Evolutionary conservation across 805 yeast genomes (phyloP), one percentile per base, ranked within the genome.

Genomic region (Yamadazyma sp.): DNA sequence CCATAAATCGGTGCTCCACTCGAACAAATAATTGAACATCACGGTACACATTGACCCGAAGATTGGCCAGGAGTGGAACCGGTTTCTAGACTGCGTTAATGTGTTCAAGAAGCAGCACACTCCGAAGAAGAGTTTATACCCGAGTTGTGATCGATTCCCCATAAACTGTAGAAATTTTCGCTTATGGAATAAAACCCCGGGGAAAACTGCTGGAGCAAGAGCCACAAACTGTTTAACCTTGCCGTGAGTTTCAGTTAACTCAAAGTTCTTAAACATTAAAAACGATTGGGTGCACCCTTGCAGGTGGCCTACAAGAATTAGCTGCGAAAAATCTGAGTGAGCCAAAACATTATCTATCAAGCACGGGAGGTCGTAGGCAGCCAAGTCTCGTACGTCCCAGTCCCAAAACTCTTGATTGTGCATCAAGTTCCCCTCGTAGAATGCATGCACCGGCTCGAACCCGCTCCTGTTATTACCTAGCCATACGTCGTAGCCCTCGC

Each of bases 251-350:
- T 52, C 48, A 4, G 35, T 25, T 25, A 64, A 50, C 13, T 62
- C 48, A 4, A 48, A 53, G 44, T 66, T 65, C 12, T 83, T 73
- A 23, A 93, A 64, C 32, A 88, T 77, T 50, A 84, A 63, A 38
- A 88, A 83, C 0, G 84, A 72, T 58, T 90, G 96, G 0, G 96
- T 79, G 2, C 96, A 89, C 1, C 98, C 98, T 61, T 93, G 98
- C 11, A 95, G 86, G 56, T 91, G 99, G 1, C 90, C 90, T 7
- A 82, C 71, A 15, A 91, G 59, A 0, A 82, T 71, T 6, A 90
- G 49, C 49, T 80, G 74, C 3, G 55, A 53, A 36, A 57, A 67
- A 33, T 57, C 36, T 37, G 62, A 60, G 38, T 62, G 66, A 2
- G 55, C 42, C 23, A 80, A 57, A 1, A 89, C 82, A 38, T 73